These are phyloP conservation scores for Cystobasidium onofrii DNA, from an alignment of 768 basidiomycete species.

Conservation along the genomic window DNA sequence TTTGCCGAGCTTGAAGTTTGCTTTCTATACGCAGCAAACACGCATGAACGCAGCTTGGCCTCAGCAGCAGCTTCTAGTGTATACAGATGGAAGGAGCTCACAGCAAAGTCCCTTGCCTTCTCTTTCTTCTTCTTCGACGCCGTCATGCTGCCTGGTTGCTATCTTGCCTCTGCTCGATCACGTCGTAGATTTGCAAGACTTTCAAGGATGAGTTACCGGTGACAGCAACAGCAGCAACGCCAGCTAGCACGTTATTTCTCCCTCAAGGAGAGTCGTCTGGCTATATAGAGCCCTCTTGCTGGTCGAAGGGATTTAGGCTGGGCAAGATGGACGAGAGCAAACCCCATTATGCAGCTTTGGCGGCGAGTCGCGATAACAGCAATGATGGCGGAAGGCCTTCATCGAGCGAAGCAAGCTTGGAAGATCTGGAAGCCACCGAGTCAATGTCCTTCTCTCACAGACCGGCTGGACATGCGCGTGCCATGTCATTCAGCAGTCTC, in stretches of 20 bases:
- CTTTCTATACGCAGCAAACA: conserved; percentile 59
- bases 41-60: background rate
- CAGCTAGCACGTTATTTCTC: background rate
- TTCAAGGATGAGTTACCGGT: conserved; percentile 1
- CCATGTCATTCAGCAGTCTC: background rate
- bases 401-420: background rate
- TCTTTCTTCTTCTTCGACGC: conserved; percentile 61
- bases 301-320: background rate
- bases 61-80: background rate
- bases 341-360: background rate
- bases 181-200: background rate
- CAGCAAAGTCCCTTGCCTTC: conserved; percentile 79
- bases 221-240: conserved; percentile 2
- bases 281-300: too few species aligned
- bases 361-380: background rate
- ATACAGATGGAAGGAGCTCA: conserved; percentile 43
- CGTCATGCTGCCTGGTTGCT: background rate
- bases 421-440: background rate
- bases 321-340: conserved; percentile 2
- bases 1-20: conserved; percentile 91
- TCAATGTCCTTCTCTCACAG: background rate
- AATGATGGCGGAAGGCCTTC: background rate
- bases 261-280: too few species aligned
- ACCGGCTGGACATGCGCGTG: background rate
- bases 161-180: background rate